These are phyloP conservation scores for Fusarium xyrophilum DNA, from an alignment of 2,329 filamentous ascomycete genomes.

Conservation along the genomic window DNA sequence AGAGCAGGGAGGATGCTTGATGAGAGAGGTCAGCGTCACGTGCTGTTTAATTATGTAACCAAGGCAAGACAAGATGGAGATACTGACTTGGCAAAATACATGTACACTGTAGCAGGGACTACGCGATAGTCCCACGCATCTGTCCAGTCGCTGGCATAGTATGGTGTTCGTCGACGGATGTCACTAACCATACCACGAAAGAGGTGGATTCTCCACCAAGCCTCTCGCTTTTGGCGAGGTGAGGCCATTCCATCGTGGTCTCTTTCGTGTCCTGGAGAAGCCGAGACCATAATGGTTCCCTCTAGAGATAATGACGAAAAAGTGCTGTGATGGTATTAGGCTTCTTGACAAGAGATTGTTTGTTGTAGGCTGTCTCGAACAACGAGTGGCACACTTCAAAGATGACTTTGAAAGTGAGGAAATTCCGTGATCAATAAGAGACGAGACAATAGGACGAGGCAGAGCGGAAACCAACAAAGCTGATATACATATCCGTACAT, in stretches of 20 bases:
- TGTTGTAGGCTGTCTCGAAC: not conserved
- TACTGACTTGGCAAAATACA: constrained; percentile 90
- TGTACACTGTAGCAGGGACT: constrained; percentile 85
- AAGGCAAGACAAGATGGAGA: not conserved
- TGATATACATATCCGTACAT: not conserved
- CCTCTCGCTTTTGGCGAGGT: constrained; percentile 13
- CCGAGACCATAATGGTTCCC: constrained; percentile 13
- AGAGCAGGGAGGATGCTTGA: constrained; percentile 81
- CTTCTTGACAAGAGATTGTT: not conserved
- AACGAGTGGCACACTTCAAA: not conserved
- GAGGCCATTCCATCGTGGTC: constrained; percentile 1
- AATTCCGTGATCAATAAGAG: not conserved
- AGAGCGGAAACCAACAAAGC: not conserved
- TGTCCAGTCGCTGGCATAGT: constrained; percentile 80
- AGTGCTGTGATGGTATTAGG: not conserved
- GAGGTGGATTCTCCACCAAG: constrained; percentile 77
- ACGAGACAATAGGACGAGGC: not conserved
- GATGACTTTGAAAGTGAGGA: not conserved
- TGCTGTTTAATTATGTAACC: too few species aligned
- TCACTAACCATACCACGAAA: constrained; percentile 85
- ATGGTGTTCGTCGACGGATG: constrained; percentile 75
- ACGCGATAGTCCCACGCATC: constrained; percentile 93
- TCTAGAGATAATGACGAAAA: not conserved
- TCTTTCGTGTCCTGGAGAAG: constrained; percentile 14
- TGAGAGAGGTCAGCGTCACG: constrained; percentile 20